phyloP scores from a whole-genome alignment of 805 yeast genomes.

The Monosporozyma unispora region DNA sequence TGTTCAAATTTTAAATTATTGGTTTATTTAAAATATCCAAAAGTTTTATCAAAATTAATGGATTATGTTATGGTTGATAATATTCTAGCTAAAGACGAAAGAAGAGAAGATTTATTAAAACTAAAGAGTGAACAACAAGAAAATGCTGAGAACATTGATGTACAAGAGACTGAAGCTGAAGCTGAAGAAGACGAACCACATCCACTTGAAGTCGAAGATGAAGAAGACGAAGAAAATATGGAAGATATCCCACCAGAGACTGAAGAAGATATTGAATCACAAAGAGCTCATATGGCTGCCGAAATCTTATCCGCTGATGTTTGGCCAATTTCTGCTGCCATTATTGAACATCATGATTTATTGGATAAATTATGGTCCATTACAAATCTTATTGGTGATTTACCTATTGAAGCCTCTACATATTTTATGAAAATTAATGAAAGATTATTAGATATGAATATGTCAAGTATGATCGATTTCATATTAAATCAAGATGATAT shows the following conservation, averaged over 20 bases:
- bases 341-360: conserved; percentile 63
- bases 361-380: conserved; percentile 72
- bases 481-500: conserved; percentile 58
- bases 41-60: conserved; percentile 57
- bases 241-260: conserved; percentile 21
- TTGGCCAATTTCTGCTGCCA: conserved; percentile 87
- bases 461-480: conserved; percentile 66
- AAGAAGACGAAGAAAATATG: conserved; percentile 28
- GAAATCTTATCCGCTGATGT: conserved; percentile 87
- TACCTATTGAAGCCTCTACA: conserved; percentile 70
- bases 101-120: conserved; percentile 4
- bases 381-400: conserved; percentile 56
- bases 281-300: conserved; percentile 64
- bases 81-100: conserved; percentile 7
- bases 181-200: conserved; percentile 1
- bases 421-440: conserved; percentile 89
- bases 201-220: conserved; percentile 15
- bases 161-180: conserved; percentile 7
- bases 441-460: conserved; percentile 79
- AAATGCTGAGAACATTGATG: conserved; percentile 1
- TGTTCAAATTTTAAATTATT: conserved; percentile 67
- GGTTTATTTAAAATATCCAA: conserved; percentile 73
- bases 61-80: conserved; percentile 44
- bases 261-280: conserved; percentile 31
- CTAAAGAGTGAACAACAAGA: not conserved